phyloP scores from a whole-genome alignment of 1,284 basidiomycete species.

The Melampsora abietis-canadensis region DNA sequence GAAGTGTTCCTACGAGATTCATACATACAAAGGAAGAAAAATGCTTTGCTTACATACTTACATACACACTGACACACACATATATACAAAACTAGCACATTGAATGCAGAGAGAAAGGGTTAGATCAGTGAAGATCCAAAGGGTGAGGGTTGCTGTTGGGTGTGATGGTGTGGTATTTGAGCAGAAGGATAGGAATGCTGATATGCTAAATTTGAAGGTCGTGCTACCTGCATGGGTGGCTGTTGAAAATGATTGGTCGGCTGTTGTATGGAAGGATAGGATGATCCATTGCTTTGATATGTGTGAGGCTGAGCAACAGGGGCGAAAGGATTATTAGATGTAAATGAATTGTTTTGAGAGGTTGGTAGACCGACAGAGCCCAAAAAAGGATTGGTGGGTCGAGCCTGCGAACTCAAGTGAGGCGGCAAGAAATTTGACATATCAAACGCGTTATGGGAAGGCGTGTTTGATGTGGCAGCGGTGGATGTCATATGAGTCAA shows the following conservation, averaged over 20 bases:
- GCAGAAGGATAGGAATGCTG: neutral
- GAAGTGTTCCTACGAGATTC: too few species aligned
- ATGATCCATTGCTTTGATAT: neutral
- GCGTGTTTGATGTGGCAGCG: neutral
- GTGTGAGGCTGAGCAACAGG: neutral
- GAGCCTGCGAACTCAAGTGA: neutral
- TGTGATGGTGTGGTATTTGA: neutral
- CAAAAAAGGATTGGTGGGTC: neutral
- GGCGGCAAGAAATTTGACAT: neutral
- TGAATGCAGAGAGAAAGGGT: neutral
- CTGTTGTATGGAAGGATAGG: neutral
- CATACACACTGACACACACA: neutral
- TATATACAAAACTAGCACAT: neutral
- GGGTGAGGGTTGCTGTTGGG: constrained; percentile 1
- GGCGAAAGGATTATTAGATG: neutral
- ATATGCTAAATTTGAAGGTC: neutral
- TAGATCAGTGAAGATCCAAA: constrained; percentile 3
- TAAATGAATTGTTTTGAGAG: neutral
- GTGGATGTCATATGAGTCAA: neutral
- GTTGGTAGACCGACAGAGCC: neutral
- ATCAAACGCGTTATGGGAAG: neutral
- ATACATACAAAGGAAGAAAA: neutral
- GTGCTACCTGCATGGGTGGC: neutral
- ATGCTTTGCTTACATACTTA: neutral
- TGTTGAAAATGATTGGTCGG: neutral